These are phyloP conservation scores for Coemansia sp. DNA, from an alignment of 192 early-diverging fungal species.

Conservation along the genomic window DNA sequence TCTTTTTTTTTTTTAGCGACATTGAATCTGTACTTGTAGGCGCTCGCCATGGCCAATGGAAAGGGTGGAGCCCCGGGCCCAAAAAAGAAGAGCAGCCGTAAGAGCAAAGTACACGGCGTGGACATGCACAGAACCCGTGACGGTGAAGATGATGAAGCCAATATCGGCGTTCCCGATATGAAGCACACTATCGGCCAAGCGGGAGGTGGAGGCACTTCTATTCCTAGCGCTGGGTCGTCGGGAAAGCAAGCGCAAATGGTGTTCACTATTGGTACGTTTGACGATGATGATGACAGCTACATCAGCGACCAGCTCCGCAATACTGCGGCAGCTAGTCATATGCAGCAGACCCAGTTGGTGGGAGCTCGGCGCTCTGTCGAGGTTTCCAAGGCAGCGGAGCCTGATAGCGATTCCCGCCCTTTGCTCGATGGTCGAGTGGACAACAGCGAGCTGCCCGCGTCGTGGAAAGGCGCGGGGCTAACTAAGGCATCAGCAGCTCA, in stretches of 20 bases:
- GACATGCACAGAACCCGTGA: neutral
- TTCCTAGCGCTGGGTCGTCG: constrained; percentile 21
- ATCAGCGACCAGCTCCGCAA: constrained; percentile 9
- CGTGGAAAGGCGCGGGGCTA: constrained; percentile 5
- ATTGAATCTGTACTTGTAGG: neutral
- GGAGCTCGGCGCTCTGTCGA: neutral
- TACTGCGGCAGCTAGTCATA: neutral
- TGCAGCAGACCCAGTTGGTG: neutral
- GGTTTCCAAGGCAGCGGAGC: neutral
- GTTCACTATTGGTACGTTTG: constrained; percentile 54
- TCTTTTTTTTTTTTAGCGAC: neutral
- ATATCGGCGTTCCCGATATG: neutral
- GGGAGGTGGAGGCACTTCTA: constrained; percentile 10
- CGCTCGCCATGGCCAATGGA: constrained; percentile 34
- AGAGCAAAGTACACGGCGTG: constrained; percentile 18
- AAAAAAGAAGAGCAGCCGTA: constrained; percentile 19
- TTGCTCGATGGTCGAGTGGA: neutral
- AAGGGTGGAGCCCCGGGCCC: constrained; percentile 18
- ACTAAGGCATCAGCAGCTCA: neutral
- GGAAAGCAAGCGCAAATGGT: constrained; percentile 49
- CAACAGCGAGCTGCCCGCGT: neutral
- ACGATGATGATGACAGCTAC: constrained; percentile 38
- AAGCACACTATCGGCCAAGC: constrained; percentile 2
- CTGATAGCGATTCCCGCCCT: neutral
- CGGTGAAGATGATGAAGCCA: neutral